phyloP scores from a whole-genome alignment of 2,329 filamentous ascomycete species.

The Fusarium sp. region DNA sequence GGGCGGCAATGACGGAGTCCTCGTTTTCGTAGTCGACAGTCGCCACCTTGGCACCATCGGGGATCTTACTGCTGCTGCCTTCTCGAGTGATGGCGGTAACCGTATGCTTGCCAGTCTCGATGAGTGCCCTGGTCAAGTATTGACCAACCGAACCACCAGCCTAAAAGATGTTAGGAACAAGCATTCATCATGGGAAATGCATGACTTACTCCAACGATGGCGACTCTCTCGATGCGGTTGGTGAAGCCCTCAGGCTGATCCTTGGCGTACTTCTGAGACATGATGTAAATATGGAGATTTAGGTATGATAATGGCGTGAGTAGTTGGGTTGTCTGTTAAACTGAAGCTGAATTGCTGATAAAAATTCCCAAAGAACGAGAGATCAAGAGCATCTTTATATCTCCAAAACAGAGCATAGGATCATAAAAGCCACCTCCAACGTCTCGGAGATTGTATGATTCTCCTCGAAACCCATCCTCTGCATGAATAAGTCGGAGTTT shows the following conservation, averaged over 20 bases:
- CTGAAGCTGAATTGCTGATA: not conserved
- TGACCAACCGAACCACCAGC: slow-evolving; percentile 60
- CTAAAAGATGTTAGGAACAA: slow-evolving; percentile 47
- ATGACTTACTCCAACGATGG: slow-evolving; percentile 64
- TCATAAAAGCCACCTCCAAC: not conserved
- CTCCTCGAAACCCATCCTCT: not conserved
- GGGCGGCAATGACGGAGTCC: slow-evolving; percentile 62
- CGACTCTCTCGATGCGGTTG: slow-evolving; percentile 62
- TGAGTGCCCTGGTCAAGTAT: slow-evolving; percentile 57
- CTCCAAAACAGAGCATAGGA: not conserved
- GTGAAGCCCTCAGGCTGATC: slow-evolving; percentile 56
- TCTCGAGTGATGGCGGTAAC: slow-evolving; percentile 67
- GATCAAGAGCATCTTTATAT: not conserved
- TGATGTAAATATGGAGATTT: slow-evolving; percentile 11
- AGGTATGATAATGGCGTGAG: not conserved
- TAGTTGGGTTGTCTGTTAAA: not conserved
- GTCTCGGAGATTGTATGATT: slow-evolving; percentile 23
- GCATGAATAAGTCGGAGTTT: slow-evolving; percentile 5
- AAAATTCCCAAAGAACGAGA: not conserved
- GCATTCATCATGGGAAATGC: rapidly evolving
- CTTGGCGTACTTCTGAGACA: slow-evolving; percentile 52
- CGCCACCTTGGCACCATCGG: slow-evolving; percentile 60
- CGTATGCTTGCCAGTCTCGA: slow-evolving; percentile 64
- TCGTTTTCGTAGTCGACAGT: slow-evolving; percentile 63
- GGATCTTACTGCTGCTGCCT: slow-evolving; percentile 59